Evolutionary conservation across 129 eudicot genomes (phyloP).

Genomic region (Daucus carota): DH1_v3.0 NC_030382.2:54676501-54677000

Average conservation of each 20-base stretch:
- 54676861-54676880: neutral
- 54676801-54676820: slow-evolving; percentile 91
- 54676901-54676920: neutral
- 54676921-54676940: neutral
- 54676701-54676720: neutral
- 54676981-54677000: neutral
- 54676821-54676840: slow-evolving; percentile 18
- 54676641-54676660: too few relatives aligned
- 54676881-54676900: slow-evolving; percentile 6
- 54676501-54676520: slow-evolving; percentile 63
- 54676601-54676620: slow-evolving; percentile 93
- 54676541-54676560: slow-evolving; percentile 84
- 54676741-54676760: slow-evolving; percentile 98
- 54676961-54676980: neutral
- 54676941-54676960: neutral
- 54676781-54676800: slow-evolving; percentile 80
- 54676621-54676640: slow-evolving; percentile 57
- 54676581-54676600: slow-evolving; percentile 80
- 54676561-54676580: slow-evolving; percentile 98
- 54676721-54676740: slow-evolving; percentile 44
- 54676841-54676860: neutral
- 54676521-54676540: slow-evolving; percentile 84
- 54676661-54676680: neutral
- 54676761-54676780: slow-evolving; percentile 80
- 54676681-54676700: slow-evolving; percentile 3